phyloP scores from a whole-genome alignment of 139 green algal species.

The Volvox reticuliferus region DNA sequence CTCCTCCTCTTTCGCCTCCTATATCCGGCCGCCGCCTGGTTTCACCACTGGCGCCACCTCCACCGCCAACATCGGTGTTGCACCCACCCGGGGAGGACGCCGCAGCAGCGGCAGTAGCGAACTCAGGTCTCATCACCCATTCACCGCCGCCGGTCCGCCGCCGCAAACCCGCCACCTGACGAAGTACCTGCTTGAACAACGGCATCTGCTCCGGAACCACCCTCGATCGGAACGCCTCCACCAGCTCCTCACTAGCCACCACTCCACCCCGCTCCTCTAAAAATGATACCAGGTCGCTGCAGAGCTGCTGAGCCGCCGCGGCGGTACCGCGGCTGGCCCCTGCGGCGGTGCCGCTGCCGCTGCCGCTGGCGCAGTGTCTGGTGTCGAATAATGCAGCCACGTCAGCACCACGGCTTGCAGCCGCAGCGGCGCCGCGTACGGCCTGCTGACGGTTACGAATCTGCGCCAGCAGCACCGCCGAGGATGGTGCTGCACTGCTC shows the following conservation, averaged over 20 bases:
- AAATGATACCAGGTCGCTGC: constrained; percentile 66
- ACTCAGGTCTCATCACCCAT: constrained; percentile 78
- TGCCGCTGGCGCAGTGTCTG: neutral
- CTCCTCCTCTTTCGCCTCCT: neutral
- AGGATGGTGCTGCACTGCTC: neutral
- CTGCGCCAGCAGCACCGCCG: constrained; percentile 40
- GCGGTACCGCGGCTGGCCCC: no score
- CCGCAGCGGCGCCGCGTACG: constrained; percentile 10
- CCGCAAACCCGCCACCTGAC: constrained; percentile 67
- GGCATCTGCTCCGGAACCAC: constrained; percentile 61
- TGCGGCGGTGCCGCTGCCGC: neutral
- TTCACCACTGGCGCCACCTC: neutral
- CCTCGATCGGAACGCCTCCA: constrained; percentile 67
- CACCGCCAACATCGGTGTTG: neutral
- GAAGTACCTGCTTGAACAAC: constrained; percentile 75
- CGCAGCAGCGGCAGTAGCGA: neutral
- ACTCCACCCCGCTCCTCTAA: constrained; percentile 56
- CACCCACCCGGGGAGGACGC: no score
- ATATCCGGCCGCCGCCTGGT: neutral
- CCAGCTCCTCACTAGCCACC: constrained; percentile 68
- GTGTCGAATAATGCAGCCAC: neutral
- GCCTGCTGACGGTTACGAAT: constrained; percentile 47
- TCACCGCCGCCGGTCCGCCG: constrained; percentile 35
- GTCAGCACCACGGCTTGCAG: neutral
- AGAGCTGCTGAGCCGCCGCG: constrained; percentile 54